Conservation (phyloP, 441 rosid genomes). For the Gossypium armourianum region DNA sequence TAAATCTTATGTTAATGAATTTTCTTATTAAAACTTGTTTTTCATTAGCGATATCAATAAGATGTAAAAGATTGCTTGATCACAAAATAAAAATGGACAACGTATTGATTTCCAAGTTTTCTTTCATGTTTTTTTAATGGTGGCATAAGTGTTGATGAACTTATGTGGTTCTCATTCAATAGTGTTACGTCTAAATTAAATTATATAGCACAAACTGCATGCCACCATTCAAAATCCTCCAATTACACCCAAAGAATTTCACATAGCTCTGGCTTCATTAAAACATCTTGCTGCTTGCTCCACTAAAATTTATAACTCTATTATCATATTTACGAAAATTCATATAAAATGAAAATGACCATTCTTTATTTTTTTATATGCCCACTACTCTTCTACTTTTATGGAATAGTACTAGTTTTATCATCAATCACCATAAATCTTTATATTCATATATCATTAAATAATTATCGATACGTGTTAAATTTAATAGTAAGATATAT, state of each 20-base stretch:
- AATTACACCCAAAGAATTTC: background rate
- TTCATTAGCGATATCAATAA: too few relatives aligned
- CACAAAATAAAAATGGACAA: background rate
- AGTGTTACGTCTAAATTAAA: background rate
- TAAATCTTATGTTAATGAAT: too few relatives aligned
- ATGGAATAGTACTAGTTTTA: background rate
- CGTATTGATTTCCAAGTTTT: background rate
- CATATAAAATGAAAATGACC: background rate
- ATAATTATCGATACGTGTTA: too few relatives aligned
- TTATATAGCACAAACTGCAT: background rate
- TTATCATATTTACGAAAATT: background rate
- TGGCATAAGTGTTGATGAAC: background rate
- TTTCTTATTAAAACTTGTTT: too few relatives aligned
- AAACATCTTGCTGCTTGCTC: background rate
- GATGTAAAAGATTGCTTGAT: background rate
- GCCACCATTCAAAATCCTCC: background rate
- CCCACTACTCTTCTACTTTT: background rate
- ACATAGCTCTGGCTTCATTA: background rate
- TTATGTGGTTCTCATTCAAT: background rate
- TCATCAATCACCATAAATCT: too few relatives aligned
- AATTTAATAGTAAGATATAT: too few relatives aligned
- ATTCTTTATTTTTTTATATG: background rate
- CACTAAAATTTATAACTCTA: background rate
- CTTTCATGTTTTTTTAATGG: background rate
- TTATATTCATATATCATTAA: too few relatives aligned